phyloP scores from a whole-genome alignment of 1,139 yeast species.

The Yarrowia galli region DNA sequence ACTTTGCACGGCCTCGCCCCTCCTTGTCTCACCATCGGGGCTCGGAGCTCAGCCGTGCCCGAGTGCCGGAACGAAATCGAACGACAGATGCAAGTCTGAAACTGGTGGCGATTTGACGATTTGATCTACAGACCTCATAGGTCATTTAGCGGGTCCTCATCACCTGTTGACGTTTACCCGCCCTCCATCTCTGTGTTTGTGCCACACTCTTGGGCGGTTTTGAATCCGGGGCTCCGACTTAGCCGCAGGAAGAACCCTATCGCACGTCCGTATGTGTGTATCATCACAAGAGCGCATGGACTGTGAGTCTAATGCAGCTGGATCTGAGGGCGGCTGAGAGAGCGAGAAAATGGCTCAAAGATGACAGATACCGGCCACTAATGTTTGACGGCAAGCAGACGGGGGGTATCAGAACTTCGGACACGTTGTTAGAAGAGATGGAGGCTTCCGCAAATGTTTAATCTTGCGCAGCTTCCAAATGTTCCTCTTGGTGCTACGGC shows the following conservation, averaged over 20 bases:
- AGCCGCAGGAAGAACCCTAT: conserved; percentile 33
- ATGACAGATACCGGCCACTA: conserved; percentile 15
- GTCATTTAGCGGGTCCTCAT: no score
- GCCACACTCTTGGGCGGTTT: not conserved
- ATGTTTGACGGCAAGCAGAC: not conserved
- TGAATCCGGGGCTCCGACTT: conserved; percentile 17
- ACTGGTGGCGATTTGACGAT: no score
- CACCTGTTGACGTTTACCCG: not conserved
- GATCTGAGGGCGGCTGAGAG: conserved; percentile 37
- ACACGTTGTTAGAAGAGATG: not conserved
- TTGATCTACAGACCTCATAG: no score
- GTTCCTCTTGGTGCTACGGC: not conserved
- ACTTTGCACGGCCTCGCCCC: conserved; percentile 33
- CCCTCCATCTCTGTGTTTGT: not conserved
- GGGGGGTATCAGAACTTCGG: not conserved
- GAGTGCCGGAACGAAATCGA: conserved; percentile 11
- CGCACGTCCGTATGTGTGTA: conserved; percentile 34
- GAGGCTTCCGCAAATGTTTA: not conserved
- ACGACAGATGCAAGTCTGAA: not conserved
- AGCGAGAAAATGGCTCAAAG: conserved; percentile 29
- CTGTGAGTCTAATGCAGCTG: conserved; percentile 14
- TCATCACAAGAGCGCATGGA: conserved; percentile 35
- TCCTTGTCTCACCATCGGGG: conserved; percentile 33
- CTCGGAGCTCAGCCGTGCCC: conserved; percentile 36
- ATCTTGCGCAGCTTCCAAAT: not conserved